Evolutionary conservation across 2,329 filamentous ascomycete species (phyloP), one percentile per base, ranked within the genome.

Genomic region (Apiospora malaysiana): DNA sequence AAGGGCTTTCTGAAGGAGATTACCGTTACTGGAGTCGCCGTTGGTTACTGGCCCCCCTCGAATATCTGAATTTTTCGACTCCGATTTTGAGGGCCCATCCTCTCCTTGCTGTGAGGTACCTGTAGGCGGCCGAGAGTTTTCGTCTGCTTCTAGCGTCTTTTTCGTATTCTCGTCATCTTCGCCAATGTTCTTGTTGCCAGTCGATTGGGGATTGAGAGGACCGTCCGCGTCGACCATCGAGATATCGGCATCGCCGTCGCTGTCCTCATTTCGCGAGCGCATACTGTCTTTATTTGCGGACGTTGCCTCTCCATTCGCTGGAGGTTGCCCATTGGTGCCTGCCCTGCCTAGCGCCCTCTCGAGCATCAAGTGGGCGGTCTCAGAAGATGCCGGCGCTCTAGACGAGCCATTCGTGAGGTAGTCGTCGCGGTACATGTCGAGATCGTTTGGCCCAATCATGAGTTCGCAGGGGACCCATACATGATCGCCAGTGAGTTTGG

Each of bases 401-500:
- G 68, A 59, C 71, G 73, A 25, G 69, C 72, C 47, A 71, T 70
- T 68, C 66, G 75, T 40, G 74, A 75, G 21, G 66, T 83, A 82
- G 25, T 85, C 81, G 69, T 88, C 83, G 67, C 83, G 84, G 73
- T 87, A 92, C 1, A 90, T 79, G 46, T 87, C 83, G 69, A 85
- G 81, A 75, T 92, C 89, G 74, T 88, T 84, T 6, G 86, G 82
- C 0, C 86, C 86, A 47, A 90, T 81, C 81, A 91, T 87, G 74
- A 85, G 82, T 66, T 86, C 85, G 76, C 89, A 91, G 9, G 89
- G 89, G 63, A 87, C 86, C 90, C 90, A 92, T 18, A 89, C 90
- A 73, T 91, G 89, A 79, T 97, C 94, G 43, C 94, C 94, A 67
- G 92, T 90, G 10, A 96, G 85, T 73, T 89, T 89, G 43, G 91